These are phyloP conservation scores for Naematelia encephala DNA, from an alignment of 768 basidiomycete species.

Conservation along the genomic window DNA sequence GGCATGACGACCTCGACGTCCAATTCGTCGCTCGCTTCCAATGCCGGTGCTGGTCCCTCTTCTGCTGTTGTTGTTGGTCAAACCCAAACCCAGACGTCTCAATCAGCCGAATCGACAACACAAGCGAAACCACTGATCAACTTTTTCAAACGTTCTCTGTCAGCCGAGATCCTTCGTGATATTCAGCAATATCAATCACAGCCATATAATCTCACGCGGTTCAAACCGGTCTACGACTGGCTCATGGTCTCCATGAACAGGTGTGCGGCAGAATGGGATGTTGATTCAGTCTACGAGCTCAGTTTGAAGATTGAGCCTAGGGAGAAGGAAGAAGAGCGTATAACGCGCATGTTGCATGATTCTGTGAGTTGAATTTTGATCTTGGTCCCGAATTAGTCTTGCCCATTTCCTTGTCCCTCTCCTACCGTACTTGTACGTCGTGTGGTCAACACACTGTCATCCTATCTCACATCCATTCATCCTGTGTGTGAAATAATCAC, in stretches of 20 bases:
- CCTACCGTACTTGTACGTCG: neutral
- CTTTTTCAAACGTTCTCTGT: slow-evolving; percentile 90
- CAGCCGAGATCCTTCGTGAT: slow-evolving; percentile 93
- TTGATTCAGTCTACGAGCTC: slow-evolving; percentile 61
- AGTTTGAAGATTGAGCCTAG: slow-evolving; percentile 86
- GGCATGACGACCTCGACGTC: slow-evolving; percentile 29
- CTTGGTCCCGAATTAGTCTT: too few species aligned
- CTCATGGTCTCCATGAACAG: slow-evolving; percentile 72
- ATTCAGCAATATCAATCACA: slow-evolving; percentile 94
- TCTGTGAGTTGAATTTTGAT: slow-evolving; percentile 31
- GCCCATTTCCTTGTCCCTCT: slow-evolving; percentile 1
- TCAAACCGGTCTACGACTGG: slow-evolving; percentile 66
- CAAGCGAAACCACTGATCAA: slow-evolving; percentile 66
- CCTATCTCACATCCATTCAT: neutral
- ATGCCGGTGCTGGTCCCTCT: neutral
- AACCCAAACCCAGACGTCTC: neutral
- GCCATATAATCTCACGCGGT: slow-evolving; percentile 76
- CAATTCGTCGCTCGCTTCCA: slow-evolving; percentile 21
- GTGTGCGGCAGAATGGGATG: slow-evolving; percentile 54
- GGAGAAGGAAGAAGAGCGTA: slow-evolving; percentile 94
- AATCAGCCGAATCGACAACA: slow-evolving; percentile 52
- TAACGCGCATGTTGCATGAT: slow-evolving; percentile 52
- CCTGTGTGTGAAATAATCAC: neutral
- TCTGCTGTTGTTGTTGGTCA: neutral
- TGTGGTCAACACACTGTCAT: neutral